These are phyloP conservation scores for Penicillium sp. DNA, from an alignment of 2,329 filamentous ascomycete genomes.

Conservation along the genomic window DNA sequence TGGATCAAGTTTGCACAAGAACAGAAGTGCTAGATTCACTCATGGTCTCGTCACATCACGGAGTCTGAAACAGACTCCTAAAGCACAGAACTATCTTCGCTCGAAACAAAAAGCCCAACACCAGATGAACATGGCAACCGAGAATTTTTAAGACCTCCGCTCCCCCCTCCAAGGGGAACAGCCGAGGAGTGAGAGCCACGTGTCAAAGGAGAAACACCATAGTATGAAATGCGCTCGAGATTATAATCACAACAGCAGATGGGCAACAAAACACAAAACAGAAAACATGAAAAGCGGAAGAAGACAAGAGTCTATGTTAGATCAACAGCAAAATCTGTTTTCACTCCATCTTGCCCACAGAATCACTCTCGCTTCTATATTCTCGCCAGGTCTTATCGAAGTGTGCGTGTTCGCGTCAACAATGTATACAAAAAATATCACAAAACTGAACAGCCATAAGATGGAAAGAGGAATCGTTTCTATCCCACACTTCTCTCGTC, in stretches of 20 bases:
- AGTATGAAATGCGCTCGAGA: conserved; percentile 3
- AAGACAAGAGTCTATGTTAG: background rate
- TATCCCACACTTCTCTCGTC: conserved; percentile 20
- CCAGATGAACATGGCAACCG: background rate
- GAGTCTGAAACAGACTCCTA: background rate
- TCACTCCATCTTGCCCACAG: background rate
- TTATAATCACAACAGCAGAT: conserved; percentile 2
- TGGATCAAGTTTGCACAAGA: background rate
- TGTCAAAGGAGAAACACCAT: background rate
- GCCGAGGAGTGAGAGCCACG: background rate
- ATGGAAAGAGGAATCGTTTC: conserved; percentile 7
- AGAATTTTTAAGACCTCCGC: background rate
- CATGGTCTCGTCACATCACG: conserved; percentile 5
- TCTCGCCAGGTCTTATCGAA: conserved; percentile 16
- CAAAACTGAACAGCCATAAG: background rate
- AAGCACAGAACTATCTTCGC: background rate
- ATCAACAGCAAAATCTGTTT: background rate
- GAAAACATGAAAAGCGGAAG: background rate
- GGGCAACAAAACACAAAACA: background rate
- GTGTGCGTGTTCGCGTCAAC: conserved; percentile 12
- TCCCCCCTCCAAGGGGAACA: background rate
- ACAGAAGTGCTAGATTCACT: conserved; percentile 3
- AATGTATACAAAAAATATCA: conserved; percentile 17
- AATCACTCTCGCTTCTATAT: conserved; percentile 16
- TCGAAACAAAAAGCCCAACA: conserved; percentile 4